Base-by-base conservation (phyloP, 257 asterid genomes). In the Anisodus tanguticus region DNA sequence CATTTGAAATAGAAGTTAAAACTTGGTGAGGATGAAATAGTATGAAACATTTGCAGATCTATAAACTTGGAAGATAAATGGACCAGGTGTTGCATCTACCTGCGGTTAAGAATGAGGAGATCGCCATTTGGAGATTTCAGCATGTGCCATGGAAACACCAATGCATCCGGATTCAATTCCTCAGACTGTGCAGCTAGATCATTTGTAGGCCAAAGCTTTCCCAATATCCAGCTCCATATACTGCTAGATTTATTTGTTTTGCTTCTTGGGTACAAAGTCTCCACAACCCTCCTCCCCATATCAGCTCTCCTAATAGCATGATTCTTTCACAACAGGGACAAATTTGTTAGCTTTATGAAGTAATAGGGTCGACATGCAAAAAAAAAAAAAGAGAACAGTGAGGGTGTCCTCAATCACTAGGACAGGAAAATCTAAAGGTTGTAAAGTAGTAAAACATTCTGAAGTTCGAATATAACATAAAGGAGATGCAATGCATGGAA, bases 231-330 rank as follows among this genome's bases (percentile, higher is more conserved):
- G 83, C 88, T 89, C 97, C 97, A 93, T 35, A 92, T 78, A 88
- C 93, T 89, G 53, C 82, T 85, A 71, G 79, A 86, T 76, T 87
- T 86, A 85, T 87, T 87, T 79, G 83, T 84, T 68, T 83, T 84
- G 69, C 85, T 83, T 63, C 82, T 58, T 45, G 97, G 98, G 85
- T 91, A 91, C 79, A 94, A 85, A 0, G 99, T 96, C 91, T 92
- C 95, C 85, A 96, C 92, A 83, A 90, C 87, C 88, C 97, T 95
- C 85, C 88, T 91, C 88, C 84, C 86, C 93, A 96, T 84, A 88
- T 92, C 91, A 87, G 98, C 99, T 88, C 91, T 93, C 89, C 99
- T 90, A 88, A 96, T 91, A 85, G 98, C 97, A 90, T 96, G 98
- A 89, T 96, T 96, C 99, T 96, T 87, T 66, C 57, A 86, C 78